Base-by-base conservation (phyloP, 108 stramenopile genomes). In the Seminavis robusta region DNA sequence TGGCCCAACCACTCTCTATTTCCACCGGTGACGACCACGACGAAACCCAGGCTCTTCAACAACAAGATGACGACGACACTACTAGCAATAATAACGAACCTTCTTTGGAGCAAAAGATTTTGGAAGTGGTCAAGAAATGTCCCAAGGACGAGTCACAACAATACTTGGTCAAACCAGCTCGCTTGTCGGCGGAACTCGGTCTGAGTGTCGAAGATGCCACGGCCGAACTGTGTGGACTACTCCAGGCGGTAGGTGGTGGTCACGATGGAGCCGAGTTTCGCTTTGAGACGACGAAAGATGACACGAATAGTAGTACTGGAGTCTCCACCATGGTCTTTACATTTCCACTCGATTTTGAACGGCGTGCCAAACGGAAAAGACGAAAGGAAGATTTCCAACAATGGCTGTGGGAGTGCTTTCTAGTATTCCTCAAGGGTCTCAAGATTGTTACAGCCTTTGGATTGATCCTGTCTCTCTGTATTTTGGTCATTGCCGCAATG, bases 381-480 rank as follows among this genome's bases (percentile, higher is more conserved):
- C 71, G 78, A 5, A 50, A 40, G 5, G 46, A 79, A 47, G 71
- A 78, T 48, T 67, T 59, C 24, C 44, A 66, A 27, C 47, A 73
- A 29, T 31, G 52, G 4, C 39, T 87, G 1, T 27, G 13, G 19
- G 45, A 20, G 0, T 8, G 70, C 16, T 19, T 53, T 9, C 15
- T 55, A 8, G 50, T 74, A 1, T 3, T 65, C 11, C 38, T 77
- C 16, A 86, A 80, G 33, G 52, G 65, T 15, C 13, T 80, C 41
- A 84, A 89, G 50, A 54, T 86, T 11, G 23, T 88, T 21, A 84
- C 83, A 13, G 88, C 88, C 0, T 93, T 93, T 76, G 88, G 87
- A 5, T 57, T 93, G 34, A 85, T 93, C 24, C 47, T 93, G 13
- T 83, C 81, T 45, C 62, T 86, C 13, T 39, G 81, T 13, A 86